Base-by-base conservation (phyloP, 305 asterid species). In the Withania somnifera region DNA sequence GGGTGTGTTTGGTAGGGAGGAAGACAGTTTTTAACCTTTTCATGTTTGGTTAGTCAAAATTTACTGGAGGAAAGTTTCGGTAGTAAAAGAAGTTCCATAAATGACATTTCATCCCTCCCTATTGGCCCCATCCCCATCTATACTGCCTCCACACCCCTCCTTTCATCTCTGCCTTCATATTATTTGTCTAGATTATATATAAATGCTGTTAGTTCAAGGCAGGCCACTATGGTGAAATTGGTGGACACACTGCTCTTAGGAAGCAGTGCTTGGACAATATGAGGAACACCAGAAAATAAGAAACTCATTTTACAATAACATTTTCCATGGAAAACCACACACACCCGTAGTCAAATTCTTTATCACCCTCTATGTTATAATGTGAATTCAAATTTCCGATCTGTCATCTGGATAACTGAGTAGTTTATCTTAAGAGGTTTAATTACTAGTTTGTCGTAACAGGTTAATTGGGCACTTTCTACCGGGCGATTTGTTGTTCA, bases 391-490 rank as follows among this genome's bases (percentile, higher is more conserved):
- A 7, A 34, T n/a, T 78, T 17, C 68, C 32, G 50, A 17, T 36
- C 26, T 6, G 7, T 34, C 64, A 87, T 61, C 34, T 52, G 17
- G 42, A 75, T 20, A 78, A 77, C 53, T 79, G 20, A 10, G 34
- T 42, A 42, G 78, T 24, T 34, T 3, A 45, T 24, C 17, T 78
- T 78, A 42, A 15, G 8, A 60, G 40, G 66, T 80, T 64, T 64
- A 81, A 81, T 24, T 34, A 11, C 11, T 47, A 17, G 77, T 14
- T 40, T 64, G 22, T 32, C 20, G 28, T 19, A 81, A 87, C 86
- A 96, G 99, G 98, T 96, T 73, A 92, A 94, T 60, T 94, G 99
- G 98, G 98, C 99, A 69, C 87, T 90, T 77, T 85, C 92, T 17
- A 86, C 67, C 0, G 98, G 98, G 83, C 90, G 88, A 94, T 91